Percentiles rank a stretch among this genome's conserved stretches.
Conservation (phyloP, 164 flowering plant genomes). For the Tetrastigma voinierianum region DNA sequence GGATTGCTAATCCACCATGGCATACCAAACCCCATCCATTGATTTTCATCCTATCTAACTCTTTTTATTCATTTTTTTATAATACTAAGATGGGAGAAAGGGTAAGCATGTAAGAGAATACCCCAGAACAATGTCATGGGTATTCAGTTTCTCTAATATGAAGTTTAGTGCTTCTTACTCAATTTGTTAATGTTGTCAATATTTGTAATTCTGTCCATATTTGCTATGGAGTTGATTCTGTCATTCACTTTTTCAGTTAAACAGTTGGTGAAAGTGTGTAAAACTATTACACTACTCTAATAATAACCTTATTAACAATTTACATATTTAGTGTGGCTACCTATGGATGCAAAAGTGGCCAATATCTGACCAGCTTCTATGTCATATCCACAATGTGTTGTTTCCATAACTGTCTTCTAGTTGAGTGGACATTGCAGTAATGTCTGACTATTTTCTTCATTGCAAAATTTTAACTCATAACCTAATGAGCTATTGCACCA, state of each 20-base stretch:
- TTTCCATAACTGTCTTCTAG: neutral
- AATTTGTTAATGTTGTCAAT: neutral
- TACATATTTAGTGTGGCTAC: conserved; percentile 71
- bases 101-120: neutral
- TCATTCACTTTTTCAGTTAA: conserved; percentile 96
- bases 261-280: conserved; percentile 98
- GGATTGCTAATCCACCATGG: neutral
- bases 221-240: conserved; percentile 84
- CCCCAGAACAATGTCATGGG: neutral
- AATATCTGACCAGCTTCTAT: neutral
- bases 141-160: neutral
- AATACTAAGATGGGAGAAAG: neutral
- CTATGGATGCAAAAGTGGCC: conserved; percentile 86
- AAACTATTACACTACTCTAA: conserved; percentile 74
- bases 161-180: neutral
- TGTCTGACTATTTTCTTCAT: too few species aligned
- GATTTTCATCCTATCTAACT: neutral
- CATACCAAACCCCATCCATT: neutral
- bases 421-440: neutral
- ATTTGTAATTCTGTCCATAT: neutral
- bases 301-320: conserved; percentile 86
- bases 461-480: too few species aligned
- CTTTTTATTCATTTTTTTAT: neutral
- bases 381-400: too few species aligned
- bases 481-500: too few species aligned